Evolutionary conservation across 129 eudicot species (phyloP).

Genomic region (Pulicaria dysenterica): DNA sequence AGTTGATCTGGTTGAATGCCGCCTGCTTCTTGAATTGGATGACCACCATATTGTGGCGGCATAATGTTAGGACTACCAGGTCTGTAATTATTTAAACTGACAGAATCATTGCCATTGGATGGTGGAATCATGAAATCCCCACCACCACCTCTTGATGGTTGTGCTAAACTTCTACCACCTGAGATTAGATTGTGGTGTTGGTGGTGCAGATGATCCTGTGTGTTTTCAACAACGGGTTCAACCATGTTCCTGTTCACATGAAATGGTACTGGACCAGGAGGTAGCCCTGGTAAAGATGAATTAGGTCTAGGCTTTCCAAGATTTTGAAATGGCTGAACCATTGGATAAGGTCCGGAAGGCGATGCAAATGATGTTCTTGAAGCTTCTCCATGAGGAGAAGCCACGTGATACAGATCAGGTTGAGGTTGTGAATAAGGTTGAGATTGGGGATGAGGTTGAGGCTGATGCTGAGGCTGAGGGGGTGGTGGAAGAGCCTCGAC

Average conservation of each 20-base stretch:
- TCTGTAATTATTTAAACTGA: slow-evolving; percentile 33
- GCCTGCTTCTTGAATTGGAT: slow-evolving; percentile 14
- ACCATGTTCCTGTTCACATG: slow-evolving; percentile 33
- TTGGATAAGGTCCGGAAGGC: slow-evolving; percentile 40
- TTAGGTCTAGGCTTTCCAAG: slow-evolving; percentile 44
- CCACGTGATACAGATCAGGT: slow-evolving; percentile 34
- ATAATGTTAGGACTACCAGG: slow-evolving; percentile 27
- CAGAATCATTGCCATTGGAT: slow-evolving; percentile 45
- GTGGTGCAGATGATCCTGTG: slow-evolving; percentile 43
- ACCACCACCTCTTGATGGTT: slow-evolving; percentile 26
- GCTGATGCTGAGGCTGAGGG: neutral
- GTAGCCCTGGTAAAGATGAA: slow-evolving; percentile 35
- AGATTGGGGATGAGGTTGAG: slow-evolving; percentile 33
- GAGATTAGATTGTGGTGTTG: slow-evolving; percentile 36
- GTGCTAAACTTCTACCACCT: slow-evolving; percentile 32
- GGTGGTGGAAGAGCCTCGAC: slow-evolving; percentile 53
- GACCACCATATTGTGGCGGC: slow-evolving; percentile 34
- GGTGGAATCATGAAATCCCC: slow-evolving; percentile 30
- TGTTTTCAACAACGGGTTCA: slow-evolving; percentile 36
- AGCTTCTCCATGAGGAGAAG: slow-evolving; percentile 42
- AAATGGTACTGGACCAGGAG: slow-evolving; percentile 38
- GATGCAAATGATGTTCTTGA: slow-evolving; percentile 54
- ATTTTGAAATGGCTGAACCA: slow-evolving; percentile 33
- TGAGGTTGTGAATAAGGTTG: slow-evolving; percentile 41
- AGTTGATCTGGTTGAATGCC: slow-evolving; percentile 66